A percentile compares a stretch with the other conserved stretches of the same genome.
Evolutionary conservation across 73 alveolate species (phyloP).

Genomic region (Paramecium tetraurelia): DNA sequence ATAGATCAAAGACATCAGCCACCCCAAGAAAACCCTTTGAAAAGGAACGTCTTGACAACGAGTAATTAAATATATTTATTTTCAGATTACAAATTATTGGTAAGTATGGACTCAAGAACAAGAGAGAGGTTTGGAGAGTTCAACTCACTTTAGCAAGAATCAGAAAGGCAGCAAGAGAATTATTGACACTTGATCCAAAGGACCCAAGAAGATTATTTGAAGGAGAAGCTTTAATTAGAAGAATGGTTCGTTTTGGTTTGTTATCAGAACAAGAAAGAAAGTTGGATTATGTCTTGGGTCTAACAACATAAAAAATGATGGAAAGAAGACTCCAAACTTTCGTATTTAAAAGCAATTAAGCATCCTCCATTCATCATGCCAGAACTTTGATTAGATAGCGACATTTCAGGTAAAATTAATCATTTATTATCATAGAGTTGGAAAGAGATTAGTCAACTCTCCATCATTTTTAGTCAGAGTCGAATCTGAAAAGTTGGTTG

Average conservation of each 20-base stretch:
- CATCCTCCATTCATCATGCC: conserved; percentile 95
- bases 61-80: conserved; percentile 60
- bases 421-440: conserved; percentile 70
- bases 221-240: conserved; percentile 94
- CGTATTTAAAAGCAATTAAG: conserved; percentile 83
- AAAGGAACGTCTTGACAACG: conserved; percentile 91
- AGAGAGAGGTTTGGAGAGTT: conserved; percentile 98
- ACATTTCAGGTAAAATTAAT: conserved; percentile 77
- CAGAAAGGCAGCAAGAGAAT: conserved; percentile 98
- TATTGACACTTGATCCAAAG: conserved; percentile 93
- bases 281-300: conserved; percentile 98
- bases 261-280: conserved; percentile 86
- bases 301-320: conserved; percentile 82
- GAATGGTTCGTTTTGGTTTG: conserved; percentile 97
- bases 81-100: conserved; percentile 89
- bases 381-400: conserved; percentile 95
- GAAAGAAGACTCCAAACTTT: conserved; percentile 98
- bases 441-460: conserved; percentile 94
- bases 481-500: conserved; percentile 93
- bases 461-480: conserved; percentile 97
- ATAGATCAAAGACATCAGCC: conserved; percentile 76
- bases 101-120: conserved; percentile 95
- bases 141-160: conserved; percentile 93
- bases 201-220: conserved; percentile 96
- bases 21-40: conserved; percentile 95